Base-by-base conservation (phyloP, 202 grass and related monocot genomes). In the Carex sylvatica region DNA sequence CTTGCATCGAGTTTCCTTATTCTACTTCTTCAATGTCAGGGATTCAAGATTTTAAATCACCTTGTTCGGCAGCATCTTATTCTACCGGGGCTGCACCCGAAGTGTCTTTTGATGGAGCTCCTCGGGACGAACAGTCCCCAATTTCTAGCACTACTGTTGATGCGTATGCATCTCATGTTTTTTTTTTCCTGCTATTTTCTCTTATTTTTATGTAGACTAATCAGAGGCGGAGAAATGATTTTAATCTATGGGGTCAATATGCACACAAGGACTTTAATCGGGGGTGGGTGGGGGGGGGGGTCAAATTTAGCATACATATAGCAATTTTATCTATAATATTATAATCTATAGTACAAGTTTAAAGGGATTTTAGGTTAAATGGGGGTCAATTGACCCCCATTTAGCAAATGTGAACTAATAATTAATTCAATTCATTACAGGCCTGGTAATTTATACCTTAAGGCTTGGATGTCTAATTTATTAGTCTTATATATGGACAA, bases 51-150 rank as follows among this genome's bases (percentile, higher is more conserved):
- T 88, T 91, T 56, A 87, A 83, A 81, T 67, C 62, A 0, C 87
- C 74, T 4, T 91, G 87, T 87, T 82, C 26, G 10, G 61, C 61
- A 16, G 91, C 87, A 4, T 88, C 89, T 4, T 93, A 91, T 67
- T 97, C 94, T 79, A 83, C 94, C 1, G 91, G 91, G 69, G 87
- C 91, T 30, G 88, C 91, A 23, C 83, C 92, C 53, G 89, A 94
- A 3, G 70, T 93, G 15, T 91, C 89, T 1, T 84, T 93, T 11
- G 93, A 91, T 83, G 90, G 88, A 66, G 55, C 78, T 54, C 20
- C 83, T 28, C 75, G 49, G 84, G 84, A 82, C 13, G 88, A 87
- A 61, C 85, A 93, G 87, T 84, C 70, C 64, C 83, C 84, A 42
- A 88, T 65, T 74, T 91, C 87, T 58, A 46, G 81, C 1, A 54